Evolutionary conservation across 2,329 filamentous ascomycete genomes (phyloP).

Genomic region (Zasmidium angulare): DNA sequence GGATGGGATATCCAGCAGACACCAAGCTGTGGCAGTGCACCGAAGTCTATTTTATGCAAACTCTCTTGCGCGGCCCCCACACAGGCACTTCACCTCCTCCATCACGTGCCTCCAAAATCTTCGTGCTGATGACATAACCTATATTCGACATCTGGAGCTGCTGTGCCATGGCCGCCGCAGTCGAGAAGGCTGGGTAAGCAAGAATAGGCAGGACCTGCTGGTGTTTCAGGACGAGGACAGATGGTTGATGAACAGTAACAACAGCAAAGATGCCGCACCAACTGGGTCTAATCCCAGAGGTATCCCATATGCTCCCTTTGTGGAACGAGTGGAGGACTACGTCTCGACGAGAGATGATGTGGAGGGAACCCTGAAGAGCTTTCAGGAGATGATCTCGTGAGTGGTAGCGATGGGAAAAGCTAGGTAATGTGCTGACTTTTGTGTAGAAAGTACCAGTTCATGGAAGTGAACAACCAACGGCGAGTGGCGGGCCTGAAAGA

Average conservation of each 20-base stretch:
- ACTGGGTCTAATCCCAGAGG: conserved; percentile 66
- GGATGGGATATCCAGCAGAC: background rate
- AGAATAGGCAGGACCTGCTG: background rate
- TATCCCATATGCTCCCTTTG: conserved; percentile 80
- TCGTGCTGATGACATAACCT: conserved; percentile 1
- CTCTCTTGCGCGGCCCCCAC: background rate
- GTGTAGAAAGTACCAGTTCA: conserved; percentile 95
- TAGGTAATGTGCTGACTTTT: background rate
- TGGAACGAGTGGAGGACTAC: conserved; percentile 87
- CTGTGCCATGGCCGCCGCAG: conserved; percentile 2
- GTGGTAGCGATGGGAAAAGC: conserved; percentile 20
- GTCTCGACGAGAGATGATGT: conserved; percentile 75
- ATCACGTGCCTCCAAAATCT: background rate
- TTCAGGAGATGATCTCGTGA: conserved; percentile 92
- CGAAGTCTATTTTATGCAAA: background rate
- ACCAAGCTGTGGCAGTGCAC: background rate
- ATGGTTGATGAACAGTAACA: conserved; percentile 7
- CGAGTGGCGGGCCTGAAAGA: conserved; percentile 79
- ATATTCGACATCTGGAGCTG: background rate
- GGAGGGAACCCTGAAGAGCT: conserved; percentile 75
- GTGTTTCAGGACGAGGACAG: background rate
- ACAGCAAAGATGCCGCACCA: conserved; percentile 50
- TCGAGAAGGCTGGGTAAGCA: conserved; percentile 12
- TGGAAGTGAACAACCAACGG: conserved; percentile 91
- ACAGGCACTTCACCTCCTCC: background rate